A percentile compares a stretch with the other conserved stretches of the same genome.
phyloP scores from a whole-genome alignment of 2,329 filamentous ascomycete genomes.

The Beauveria bassiana region DNA sequence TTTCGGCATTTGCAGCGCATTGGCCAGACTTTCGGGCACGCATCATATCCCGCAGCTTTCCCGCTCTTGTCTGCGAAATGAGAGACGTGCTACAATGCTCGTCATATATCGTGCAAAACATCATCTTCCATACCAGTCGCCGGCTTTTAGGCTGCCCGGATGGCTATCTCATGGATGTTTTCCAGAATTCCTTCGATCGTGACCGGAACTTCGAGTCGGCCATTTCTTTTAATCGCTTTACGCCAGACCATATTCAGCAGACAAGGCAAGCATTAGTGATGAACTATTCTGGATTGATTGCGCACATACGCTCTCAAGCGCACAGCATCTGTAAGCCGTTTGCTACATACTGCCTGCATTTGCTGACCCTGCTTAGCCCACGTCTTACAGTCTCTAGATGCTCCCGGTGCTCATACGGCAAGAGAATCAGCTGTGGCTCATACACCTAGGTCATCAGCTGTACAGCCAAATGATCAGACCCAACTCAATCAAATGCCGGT shows the following conservation, averaged over 20 bases:
- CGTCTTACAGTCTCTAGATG: background rate
- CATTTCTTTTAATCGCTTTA: background rate
- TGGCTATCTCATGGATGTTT: slow-evolving; percentile 7
- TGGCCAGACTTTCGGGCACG: slow-evolving; percentile 17
- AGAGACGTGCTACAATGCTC: slow-evolving; percentile 17
- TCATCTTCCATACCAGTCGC: slow-evolving; percentile 25
- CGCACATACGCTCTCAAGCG: background rate
- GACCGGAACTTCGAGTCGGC: slow-evolving; percentile 19
- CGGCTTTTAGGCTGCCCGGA: slow-evolving; percentile 20
- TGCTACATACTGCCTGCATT: background rate
- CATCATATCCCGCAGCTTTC: slow-evolving; percentile 18
- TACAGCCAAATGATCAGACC: background rate
- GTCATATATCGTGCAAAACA: slow-evolving; percentile 18
- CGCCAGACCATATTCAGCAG: background rate
- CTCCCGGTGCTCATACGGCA: no score
- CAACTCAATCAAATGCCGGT: background rate
- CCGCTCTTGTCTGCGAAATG: slow-evolving; percentile 22
- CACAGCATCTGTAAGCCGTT: background rate
- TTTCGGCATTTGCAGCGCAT: slow-evolving; percentile 15
- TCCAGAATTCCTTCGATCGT: slow-evolving; percentile 17
- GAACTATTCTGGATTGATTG: background rate
- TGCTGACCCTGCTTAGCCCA: background rate
- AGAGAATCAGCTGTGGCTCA: background rate
- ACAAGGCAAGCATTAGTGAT: background rate
- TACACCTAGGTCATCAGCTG: background rate